Base-by-base conservation (phyloP, 2,329 filamentous ascomycete genomes). In the Clarireedia homoeocarpa region DNA sequence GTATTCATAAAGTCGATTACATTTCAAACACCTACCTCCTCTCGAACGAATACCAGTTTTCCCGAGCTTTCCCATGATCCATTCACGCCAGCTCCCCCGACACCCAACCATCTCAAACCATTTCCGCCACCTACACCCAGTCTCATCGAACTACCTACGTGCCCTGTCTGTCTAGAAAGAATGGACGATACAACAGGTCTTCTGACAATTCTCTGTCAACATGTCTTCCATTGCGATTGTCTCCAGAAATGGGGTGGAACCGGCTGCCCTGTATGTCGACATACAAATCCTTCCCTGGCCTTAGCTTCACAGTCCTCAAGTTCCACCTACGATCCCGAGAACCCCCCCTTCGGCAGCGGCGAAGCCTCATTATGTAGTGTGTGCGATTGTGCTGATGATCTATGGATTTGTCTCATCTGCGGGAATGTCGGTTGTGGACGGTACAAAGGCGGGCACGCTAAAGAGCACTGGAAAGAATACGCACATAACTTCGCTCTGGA, bases 131-230 rank as follows among this genome's bases (percentile, higher is more conserved):
- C 80, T 2, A 96, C 92, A 0, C 88, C 91, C 1, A 87, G 89
- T 50, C 78, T 97, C 1, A 80, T 96, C 53, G 94, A 99, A 72
- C 76, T 99, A 12, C 94, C 94, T 2, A 97, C 94, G 1, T 99
- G 94, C 62, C 91, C 94, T 0, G 94, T 99, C 9, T 99, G 94
- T 63, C 79, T 99, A 5, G 94, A 99, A 71, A 86, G 92, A 48
- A 99, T 99, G 94, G 94, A 99, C 67, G 92, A 97, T 70, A 96
- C 91, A 0, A 95, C 91, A 0, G 94, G 94, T 0, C 77, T 99
- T 2, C 82, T 99, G 68, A 99, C 94, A 0, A 97, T 97, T 42
- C 85, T 95, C 30, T 99, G 94, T 69, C 92, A 97, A 67, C 94
- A 99, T 66, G 90, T 97, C 51, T 99, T 99, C 69, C 94, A 99